Evolutionary conservation across 352 stramenopile genomes (phyloP).

Genomic region (Phytophthora idaei): DNA sequence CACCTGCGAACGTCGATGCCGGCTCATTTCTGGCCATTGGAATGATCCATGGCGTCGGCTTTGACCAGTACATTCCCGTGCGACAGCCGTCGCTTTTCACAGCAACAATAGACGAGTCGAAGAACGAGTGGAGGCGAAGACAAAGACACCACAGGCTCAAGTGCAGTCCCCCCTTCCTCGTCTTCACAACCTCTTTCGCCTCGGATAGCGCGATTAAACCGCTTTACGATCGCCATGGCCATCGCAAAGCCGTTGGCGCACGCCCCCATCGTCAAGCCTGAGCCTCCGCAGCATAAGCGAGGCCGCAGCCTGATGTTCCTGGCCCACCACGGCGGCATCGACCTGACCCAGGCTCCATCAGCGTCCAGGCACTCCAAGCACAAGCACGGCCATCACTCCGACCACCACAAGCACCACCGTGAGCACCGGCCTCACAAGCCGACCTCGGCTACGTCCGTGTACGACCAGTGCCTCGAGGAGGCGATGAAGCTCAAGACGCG

Average conservation of each 20-base stretch:
- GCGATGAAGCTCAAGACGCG: conserved; percentile 65
- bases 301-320: conserved; percentile 37
- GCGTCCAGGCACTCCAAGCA: conserved; percentile 13
- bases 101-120: conserved; percentile 36
- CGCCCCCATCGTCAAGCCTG: conserved; percentile 8
- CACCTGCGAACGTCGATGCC: conserved; percentile 20
- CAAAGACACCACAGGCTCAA: conserved; percentile 17
- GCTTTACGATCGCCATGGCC: conserved; percentile 19
- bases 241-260: conserved; percentile 23
- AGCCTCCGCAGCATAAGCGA: conserved; percentile 25
- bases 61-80: conserved; percentile 9
- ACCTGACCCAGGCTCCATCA: conserved; percentile 15
- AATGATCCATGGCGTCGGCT: conserved; percentile 9
- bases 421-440: conserved; percentile 11
- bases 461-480: conserved; percentile 45
- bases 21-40: conserved; percentile 26
- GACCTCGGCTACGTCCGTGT: conserved; percentile 28
- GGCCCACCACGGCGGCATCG: conserved; percentile 39
- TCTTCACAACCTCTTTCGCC: conserved; percentile 27
- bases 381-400: conserved; percentile 8
- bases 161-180: conserved; percentile 25
- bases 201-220: conserved; percentile 16
- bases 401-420: conserved; percentile 18
- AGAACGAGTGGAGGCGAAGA: conserved; percentile 30
- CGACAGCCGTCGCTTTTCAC: conserved; percentile 14